phyloP scores from a whole-genome alignment of 129 eudicot species.

The Glebionis coronaria region DNA sequence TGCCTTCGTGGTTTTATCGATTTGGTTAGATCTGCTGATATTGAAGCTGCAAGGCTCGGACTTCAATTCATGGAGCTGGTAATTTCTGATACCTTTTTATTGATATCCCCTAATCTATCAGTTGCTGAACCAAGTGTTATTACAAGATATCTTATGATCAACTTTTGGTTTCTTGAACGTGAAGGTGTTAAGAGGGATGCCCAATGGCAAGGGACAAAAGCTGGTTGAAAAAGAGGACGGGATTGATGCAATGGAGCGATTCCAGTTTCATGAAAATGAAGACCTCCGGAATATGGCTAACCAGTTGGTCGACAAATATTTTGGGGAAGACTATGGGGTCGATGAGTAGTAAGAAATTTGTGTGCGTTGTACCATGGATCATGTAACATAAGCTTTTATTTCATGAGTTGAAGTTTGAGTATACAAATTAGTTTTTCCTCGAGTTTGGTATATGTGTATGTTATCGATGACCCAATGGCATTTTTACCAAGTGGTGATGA shows the following conservation, averaged over 20 bases:
- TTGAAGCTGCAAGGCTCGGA: conserved; percentile 91
- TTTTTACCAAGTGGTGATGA: too few species aligned
- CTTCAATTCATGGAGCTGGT: conserved; percentile 96
- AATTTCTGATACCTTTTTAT: neutral
- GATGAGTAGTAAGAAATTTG: conserved; percentile 36
- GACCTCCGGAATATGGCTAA: conserved; percentile 87
- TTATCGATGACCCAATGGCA: neutral
- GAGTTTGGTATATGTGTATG: conserved; percentile 16
- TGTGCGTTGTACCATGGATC: conserved; percentile 16
- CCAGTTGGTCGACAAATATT: conserved; percentile 82
- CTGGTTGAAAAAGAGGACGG: conserved; percentile 91
- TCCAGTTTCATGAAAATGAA: conserved; percentile 93
- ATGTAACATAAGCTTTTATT: conserved; percentile 22
- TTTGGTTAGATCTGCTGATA: conserved; percentile 94
- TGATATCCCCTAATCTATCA: neutral
- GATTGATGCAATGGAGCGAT: conserved; percentile 94
- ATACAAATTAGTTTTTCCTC: neutral
- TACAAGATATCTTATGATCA: neutral
- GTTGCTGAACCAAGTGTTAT: neutral
- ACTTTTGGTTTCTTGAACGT: neutral
- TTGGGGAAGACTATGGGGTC: conserved; percentile 92
- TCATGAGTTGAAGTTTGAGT: conserved; percentile 10
- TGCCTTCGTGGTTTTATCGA: conserved; percentile 79
- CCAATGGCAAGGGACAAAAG: conserved; percentile 82
- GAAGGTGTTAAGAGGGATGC: conserved; percentile 93